Evolutionary conservation across 768 basidiomycete species (phyloP).

Genomic region (Lactifluus subvellereus): DNA sequence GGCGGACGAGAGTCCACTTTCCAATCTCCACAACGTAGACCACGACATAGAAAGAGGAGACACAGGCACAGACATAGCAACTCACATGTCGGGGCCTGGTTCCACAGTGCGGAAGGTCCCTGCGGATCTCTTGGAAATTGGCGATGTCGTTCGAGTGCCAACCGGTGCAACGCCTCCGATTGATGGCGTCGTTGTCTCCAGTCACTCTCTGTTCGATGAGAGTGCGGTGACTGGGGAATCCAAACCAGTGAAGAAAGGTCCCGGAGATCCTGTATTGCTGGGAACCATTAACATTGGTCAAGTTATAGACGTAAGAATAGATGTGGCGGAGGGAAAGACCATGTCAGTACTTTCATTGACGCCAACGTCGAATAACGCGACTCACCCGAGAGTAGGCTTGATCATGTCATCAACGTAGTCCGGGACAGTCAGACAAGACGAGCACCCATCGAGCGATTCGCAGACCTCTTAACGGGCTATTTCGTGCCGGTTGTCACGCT

Average conservation of each 20-base stretch:
- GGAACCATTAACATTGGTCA: constrained; percentile 71
- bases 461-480: constrained; percentile 65
- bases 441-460: constrained; percentile 75
- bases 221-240: constrained; percentile 84
- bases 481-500: constrained; percentile 78
- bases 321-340: constrained; percentile 57
- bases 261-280: constrained; percentile 62
- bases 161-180: constrained; percentile 71
- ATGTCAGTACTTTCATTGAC: constrained; percentile 41
- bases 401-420: constrained; percentile 70
- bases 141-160: constrained; percentile 70
- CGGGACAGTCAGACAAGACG: constrained; percentile 66
- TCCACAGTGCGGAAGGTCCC: constrained; percentile 37
- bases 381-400: constrained; percentile 44
- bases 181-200: constrained; percentile 60
- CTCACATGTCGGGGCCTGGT: constrained; percentile 10
- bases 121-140: constrained; percentile 67
- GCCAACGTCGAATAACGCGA: neutral
- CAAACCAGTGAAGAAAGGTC: constrained; percentile 48
- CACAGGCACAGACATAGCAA: constrained; percentile 20
- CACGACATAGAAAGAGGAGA: constrained; percentile 38
- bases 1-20: neutral
- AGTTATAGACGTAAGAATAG: constrained; percentile 55
- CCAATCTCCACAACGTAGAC: neutral
- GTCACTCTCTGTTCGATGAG: constrained; percentile 61